Evolutionary conservation across 108 stramenopile genomes (phyloP).

Genomic region (Phaeodactylum tricornutum): DNA sequence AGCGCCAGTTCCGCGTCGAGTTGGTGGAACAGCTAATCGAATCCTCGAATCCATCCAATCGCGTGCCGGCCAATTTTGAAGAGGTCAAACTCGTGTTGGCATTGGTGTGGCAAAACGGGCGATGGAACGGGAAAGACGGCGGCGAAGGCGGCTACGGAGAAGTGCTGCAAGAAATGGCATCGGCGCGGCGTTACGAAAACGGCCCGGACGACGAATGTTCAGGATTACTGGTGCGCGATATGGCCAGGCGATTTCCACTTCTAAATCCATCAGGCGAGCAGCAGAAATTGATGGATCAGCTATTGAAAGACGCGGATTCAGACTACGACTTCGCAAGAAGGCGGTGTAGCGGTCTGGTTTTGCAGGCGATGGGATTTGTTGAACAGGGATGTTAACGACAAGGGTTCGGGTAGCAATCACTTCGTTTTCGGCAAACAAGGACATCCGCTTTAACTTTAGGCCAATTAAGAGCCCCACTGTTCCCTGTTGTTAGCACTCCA

Average conservation of each 20-base stretch:
- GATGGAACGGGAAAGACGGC: constrained; percentile 50
- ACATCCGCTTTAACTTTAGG: not conserved
- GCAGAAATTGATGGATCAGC: constrained; percentile 22
- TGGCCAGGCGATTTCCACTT: constrained; percentile 35
- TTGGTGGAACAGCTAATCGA: constrained; percentile 41
- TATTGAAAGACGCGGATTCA: constrained; percentile 24
- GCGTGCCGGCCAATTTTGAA: constrained; percentile 31
- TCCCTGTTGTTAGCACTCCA: not conserved
- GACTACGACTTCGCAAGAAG: constrained; percentile 32
- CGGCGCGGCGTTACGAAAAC: constrained; percentile 51
- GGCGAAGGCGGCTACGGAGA: constrained; percentile 43
- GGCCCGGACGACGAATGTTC: constrained; percentile 24
- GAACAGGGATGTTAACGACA: constrained; percentile 33
- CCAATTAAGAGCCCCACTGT: not conserved
- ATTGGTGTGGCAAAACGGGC: constrained; percentile 51
- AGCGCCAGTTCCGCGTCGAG: constrained; percentile 18
- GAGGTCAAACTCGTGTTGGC: constrained; percentile 73
- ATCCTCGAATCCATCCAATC: constrained; percentile 3
- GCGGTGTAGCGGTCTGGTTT: constrained; percentile 58
- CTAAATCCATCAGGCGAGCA: constrained; percentile 15
- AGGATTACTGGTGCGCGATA: constrained; percentile 39
- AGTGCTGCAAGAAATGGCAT: constrained; percentile 53
- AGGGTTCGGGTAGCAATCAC: too few relatives aligned
- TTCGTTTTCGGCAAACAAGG: not conserved
- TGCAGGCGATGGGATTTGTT: constrained; percentile 63